These are phyloP conservation scores for Trypanosoma grayi DNA, from an alignment of 208 protist species.

Conservation along the genomic window DNA sequence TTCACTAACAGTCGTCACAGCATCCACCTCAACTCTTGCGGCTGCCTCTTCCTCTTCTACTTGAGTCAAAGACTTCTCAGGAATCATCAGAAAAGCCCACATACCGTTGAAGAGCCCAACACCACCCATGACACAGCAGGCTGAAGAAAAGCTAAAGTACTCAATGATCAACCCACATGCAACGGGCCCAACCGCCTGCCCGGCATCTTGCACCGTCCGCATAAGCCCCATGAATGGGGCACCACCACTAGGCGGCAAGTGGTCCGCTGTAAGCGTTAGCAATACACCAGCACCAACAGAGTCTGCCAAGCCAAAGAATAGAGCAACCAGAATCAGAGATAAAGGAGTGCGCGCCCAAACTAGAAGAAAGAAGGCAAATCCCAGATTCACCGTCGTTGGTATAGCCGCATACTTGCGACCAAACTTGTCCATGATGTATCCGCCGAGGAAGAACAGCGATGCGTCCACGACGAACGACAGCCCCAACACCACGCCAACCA, in stretches of 20 bases:
- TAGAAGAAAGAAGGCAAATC: conserved; percentile 49
- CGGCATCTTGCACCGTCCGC: conserved; percentile 63
- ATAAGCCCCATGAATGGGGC: conserved; percentile 80
- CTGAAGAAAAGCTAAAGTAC: conserved; percentile 30
- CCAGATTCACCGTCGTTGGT: conserved; percentile 48
- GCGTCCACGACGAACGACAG: conserved; percentile 38
- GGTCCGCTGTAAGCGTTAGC: conserved; percentile 72
- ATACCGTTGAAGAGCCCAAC: conserved; percentile 37
- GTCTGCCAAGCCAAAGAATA: conserved; percentile 61
- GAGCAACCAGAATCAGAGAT: conserved; percentile 35
- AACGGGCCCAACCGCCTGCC: conserved; percentile 60
- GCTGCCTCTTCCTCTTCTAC: not conserved
- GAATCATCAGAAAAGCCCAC: conserved; percentile 48
- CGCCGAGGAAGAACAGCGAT: conserved; percentile 65
- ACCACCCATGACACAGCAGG: conserved; percentile 42
- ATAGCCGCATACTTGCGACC: conserved; percentile 60
- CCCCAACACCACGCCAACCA: conserved; percentile 35
- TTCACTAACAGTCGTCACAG: not conserved
- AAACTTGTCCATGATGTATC: conserved; percentile 64
- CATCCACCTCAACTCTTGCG: not conserved
- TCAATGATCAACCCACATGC: conserved; percentile 37
- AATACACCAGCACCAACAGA: conserved; percentile 63
- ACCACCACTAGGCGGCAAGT: conserved; percentile 44
- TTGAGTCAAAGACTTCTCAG: conserved; percentile 23
- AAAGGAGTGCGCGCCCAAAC: conserved; percentile 27